Evolutionary conservation across 2,329 filamentous ascomycete genomes (phyloP).

Genomic region (Hymenoscyphus linearis): DNA sequence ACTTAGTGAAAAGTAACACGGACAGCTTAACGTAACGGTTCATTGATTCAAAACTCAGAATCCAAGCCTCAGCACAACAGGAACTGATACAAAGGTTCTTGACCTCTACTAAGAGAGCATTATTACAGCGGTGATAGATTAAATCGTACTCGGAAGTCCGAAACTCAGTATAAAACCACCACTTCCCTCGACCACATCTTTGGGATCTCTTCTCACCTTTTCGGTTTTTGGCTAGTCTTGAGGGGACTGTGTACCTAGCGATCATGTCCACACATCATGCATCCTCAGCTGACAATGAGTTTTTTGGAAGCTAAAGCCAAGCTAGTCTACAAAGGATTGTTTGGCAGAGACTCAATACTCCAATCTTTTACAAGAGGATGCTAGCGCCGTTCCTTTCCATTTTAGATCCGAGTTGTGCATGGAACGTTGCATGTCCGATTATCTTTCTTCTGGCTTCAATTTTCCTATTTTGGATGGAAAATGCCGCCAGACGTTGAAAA

Average conservation of each 20-base stretch:
- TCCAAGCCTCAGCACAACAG: neutral
- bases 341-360: neutral
- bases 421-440: conserved; percentile 7
- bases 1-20: neutral
- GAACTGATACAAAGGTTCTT: neutral
- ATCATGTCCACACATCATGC: neutral
- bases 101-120: neutral
- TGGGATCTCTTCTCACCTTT: neutral
- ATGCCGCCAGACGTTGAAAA: conserved; percentile 38
- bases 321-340: neutral
- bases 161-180: conserved; percentile 3
- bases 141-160: neutral
- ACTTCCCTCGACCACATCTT: conserved; percentile 2
- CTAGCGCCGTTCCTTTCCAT: neutral
- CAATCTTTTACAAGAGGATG: neutral
- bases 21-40: neutral
- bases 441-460: neutral
- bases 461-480: conserved; percentile 2
- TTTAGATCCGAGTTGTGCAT: neutral
- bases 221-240: neutral
- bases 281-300: neutral
- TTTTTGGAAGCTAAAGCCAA: neutral
- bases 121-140: neutral
- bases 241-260: neutral
- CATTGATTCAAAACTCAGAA: neutral